Base-by-base conservation (phyloP, 495 filamentous ascomycete genomes). In the Xylaria longipes region DNA sequence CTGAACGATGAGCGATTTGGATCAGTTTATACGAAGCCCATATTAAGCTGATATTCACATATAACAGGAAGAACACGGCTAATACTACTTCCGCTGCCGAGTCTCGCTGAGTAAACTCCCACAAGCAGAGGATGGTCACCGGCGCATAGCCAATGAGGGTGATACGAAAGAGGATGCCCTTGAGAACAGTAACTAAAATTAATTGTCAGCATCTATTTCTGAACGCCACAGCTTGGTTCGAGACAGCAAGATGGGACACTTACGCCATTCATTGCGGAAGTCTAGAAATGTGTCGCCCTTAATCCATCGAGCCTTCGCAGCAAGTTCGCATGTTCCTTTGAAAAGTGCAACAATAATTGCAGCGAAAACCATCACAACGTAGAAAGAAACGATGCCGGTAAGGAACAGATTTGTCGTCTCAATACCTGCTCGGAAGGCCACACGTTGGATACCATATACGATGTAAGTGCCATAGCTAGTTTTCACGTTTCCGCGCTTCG, bases 351-450 rank as follows among this genome's bases (percentile, higher is more conserved):
- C 94, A 52, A 87, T 86, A 48, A 97, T 76, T 50, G 91, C 87
- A 15, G 94, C 91, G 41, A 85, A 72, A 41, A 90, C 81, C 73
- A 96, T 88, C 80, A 98, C 94, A 72, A 97, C 85, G 69, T 94
- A 89, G 78, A 97, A 98, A 84, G 98, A 97, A 71, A 90, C 89
- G 33, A 98, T 84, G 66, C 94, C 94, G 7, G 95, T 98, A 77
- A 98, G 79, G 84, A 99, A 99, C 68, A 98, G 89, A 80, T 99
- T 99, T 50, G 95, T 97, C 2, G 88, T 85, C 80, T 99, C 96
- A 68, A 99, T 98, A 9, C 83, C 83, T 22, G 93, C 91, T 37
- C 88, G 86, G 86, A 97, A 99, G 17, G 92, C 94, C 50, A 97
- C 95, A 78, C 96, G 90, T 73, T 95, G 87, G 69, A 99, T 97